Conservation (phyloP, 257 asterid species). For the Forsythia viridissima region DNA sequence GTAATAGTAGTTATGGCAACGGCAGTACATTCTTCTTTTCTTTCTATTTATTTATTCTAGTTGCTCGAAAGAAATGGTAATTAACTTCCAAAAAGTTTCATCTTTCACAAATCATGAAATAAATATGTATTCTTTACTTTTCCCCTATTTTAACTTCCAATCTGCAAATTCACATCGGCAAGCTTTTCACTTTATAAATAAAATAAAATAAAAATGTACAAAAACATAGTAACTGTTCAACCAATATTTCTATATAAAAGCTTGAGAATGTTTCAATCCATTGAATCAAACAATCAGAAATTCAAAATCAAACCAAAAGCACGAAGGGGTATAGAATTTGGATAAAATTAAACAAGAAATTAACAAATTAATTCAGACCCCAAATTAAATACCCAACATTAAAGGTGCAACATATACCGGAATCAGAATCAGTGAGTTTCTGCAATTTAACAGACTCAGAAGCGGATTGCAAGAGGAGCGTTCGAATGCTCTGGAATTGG, state of each 20-base stretch:
- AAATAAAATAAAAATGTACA: too few species aligned
- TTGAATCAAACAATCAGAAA: conserved; percentile 7
- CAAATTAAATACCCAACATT: not conserved
- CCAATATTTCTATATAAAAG: not conserved
- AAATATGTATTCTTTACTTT: too few species aligned
- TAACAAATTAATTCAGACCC: not conserved
- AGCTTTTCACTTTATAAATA: too few species aligned
- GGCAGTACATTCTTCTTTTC: not conserved
- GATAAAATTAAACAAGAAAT: not conserved
- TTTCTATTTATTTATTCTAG: not conserved
- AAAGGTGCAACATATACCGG: conserved; percentile 45
- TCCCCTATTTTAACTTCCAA: too few species aligned
- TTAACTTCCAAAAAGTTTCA: not conserved
- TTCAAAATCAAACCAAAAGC: not conserved
- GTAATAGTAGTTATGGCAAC: not conserved
- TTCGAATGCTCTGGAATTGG: conserved; percentile 52
- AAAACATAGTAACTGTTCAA: not conserved
- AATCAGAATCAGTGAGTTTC: conserved; percentile 58
- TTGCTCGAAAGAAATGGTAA: not conserved
- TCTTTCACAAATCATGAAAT: not conserved
- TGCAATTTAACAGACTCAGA: conserved; percentile 69
- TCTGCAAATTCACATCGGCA: too few species aligned
- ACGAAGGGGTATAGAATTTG: not conserved
- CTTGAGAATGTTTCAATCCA: not conserved
- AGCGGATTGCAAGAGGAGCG: conserved; percentile 65